A percentile compares a stretch with the other conserved stretches of the same genome.
Conservation (phyloP, 805 yeast genomes). For the Kodamaea jinghongensis region DNA sequence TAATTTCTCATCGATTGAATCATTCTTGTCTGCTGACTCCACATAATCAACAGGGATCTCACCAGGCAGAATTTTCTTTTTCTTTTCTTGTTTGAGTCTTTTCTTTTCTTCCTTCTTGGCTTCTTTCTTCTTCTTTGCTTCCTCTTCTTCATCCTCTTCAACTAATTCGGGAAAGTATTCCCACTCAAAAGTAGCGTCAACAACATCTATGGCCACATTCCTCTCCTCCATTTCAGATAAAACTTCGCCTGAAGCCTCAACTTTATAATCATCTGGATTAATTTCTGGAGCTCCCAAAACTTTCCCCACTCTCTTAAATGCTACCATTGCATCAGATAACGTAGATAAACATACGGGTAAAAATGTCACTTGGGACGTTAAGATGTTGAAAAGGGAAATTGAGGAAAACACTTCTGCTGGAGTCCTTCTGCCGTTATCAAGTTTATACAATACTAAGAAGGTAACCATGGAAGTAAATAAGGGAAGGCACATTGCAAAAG, state of each 20-base stretch:
- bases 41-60: too few relatives aligned
- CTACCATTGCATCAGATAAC: slow-evolving; percentile 65
- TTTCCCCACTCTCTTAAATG: slow-evolving; percentile 54
- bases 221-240: slow-evolving; percentile 23
- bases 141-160: slow-evolving; percentile 13
- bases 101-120: slow-evolving; percentile 10
- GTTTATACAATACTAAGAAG: slow-evolving; percentile 37
- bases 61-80: neutral
- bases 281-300: slow-evolving; percentile 46
- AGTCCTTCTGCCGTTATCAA: slow-evolving; percentile 30
- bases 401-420: slow-evolving; percentile 72
- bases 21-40: neutral
- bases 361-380: slow-evolving; percentile 62
- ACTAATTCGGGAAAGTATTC: slow-evolving; percentile 30
- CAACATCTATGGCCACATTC: slow-evolving; percentile 46
- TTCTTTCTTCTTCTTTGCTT: neutral
- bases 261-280: slow-evolving; percentile 29
- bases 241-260: slow-evolving; percentile 24
- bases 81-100: slow-evolving; percentile 22
- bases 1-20: slow-evolving; percentile 20
- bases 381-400: slow-evolving; percentile 60
- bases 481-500: slow-evolving; percentile 69
- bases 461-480: slow-evolving; percentile 66
- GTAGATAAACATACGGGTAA: slow-evolving; percentile 70
- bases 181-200: slow-evolving; percentile 67